Conservation (phyloP, 2,329 filamentous ascomycete species). For the Aspergillus quadrilineatus region DNA sequence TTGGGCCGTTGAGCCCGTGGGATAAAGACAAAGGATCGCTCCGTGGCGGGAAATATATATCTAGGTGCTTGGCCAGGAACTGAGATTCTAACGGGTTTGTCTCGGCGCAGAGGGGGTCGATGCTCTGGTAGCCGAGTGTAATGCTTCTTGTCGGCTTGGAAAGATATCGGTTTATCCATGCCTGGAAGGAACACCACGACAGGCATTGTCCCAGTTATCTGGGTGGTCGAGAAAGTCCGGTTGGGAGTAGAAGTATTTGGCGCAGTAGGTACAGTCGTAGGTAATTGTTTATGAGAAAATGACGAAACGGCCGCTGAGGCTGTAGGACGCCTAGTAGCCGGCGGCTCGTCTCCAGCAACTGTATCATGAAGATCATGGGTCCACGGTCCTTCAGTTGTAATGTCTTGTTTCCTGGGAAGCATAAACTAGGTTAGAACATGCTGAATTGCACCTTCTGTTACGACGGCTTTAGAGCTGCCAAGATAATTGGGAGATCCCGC, state of each 20-base stretch:
- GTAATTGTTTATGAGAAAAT: conserved; percentile 33
- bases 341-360: conserved; percentile 43
- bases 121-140: conserved; percentile 95
- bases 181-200: conserved; percentile 77
- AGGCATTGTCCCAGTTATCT: conserved; percentile 78
- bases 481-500: background rate
- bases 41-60: conserved; percentile 86
- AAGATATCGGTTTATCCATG: conserved; percentile 69
- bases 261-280: conserved; percentile 42
- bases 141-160: conserved; percentile 78
- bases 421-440: conserved; percentile 25
- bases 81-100: conserved; percentile 94
- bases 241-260: conserved; percentile 64
- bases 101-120: conserved; percentile 85
- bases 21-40: conserved; percentile 97
- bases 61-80: conserved; percentile 74
- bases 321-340: conserved; percentile 33
- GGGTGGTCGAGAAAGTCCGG: conserved; percentile 77
- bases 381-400: conserved; percentile 72
- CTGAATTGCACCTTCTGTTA: too few relatives aligned
- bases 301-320: conserved; percentile 25
- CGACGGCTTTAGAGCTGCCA: too few relatives aligned
- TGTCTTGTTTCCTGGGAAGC: conserved; percentile 42
- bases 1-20: conserved; percentile 90
- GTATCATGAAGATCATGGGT: conserved; percentile 91